A percentile compares a stretch with the other conserved stretches of the same genome.
These are phyloP conservation scores for Ensete ventricosum DNA, from an alignment of 176 grass and related monocot genomes.

Conservation along the genomic window DNA sequence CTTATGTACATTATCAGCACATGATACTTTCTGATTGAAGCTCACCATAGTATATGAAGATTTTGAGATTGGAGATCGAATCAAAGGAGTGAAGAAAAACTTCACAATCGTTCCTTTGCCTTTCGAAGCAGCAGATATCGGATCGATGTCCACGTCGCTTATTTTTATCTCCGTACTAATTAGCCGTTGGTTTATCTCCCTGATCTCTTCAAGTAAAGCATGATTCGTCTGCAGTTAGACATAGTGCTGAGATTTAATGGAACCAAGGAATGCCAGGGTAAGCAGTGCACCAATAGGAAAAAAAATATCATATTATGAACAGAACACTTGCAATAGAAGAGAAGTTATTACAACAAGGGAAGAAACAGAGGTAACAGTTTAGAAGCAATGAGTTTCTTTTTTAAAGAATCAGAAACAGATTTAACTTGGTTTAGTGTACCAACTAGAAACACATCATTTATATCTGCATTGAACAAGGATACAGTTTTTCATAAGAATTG, in stretches of 20 bases:
- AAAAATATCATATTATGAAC: background rate
- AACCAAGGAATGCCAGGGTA: background rate
- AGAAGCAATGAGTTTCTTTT: background rate
- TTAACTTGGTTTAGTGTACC: background rate
- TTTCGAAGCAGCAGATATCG: constrained; percentile 46
- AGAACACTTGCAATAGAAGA: too few species aligned
- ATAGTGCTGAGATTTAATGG: constrained; percentile 4
- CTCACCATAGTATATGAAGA: constrained; percentile 81
- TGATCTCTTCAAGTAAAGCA: constrained; percentile 71
- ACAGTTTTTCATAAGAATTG: background rate
- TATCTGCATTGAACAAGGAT: background rate
- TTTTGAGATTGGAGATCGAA: constrained; percentile 72
- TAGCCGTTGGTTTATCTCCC: constrained; percentile 77
- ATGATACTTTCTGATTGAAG: background rate
- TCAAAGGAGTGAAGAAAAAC: constrained; percentile 71
- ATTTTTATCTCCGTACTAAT: constrained; percentile 78
- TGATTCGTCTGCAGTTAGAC: constrained; percentile 47
- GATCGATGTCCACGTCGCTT: constrained; percentile 56
- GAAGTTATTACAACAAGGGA: background rate
- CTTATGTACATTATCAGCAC: background rate
- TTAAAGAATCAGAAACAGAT: background rate
- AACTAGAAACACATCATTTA: background rate
- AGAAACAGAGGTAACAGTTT: background rate
- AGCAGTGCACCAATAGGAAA: background rate
- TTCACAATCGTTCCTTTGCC: constrained; percentile 78